These are phyloP conservation scores for Cinnamomum chago DNA, from an alignment of 164 flowering plant species.

Conservation along the genomic window DNA sequence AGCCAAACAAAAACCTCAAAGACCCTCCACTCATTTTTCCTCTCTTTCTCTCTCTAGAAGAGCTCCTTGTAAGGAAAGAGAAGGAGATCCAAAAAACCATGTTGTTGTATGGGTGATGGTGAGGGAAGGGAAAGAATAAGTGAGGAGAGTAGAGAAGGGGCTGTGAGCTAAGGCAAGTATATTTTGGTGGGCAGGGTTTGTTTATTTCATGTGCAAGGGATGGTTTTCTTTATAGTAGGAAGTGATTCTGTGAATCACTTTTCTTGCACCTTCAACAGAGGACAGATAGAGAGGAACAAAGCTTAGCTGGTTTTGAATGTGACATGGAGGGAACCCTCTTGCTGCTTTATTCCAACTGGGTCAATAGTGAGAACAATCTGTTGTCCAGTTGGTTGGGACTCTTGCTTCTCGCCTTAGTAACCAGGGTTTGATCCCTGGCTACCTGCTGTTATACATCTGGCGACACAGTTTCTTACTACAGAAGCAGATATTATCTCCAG, in stretches of 20 bases:
- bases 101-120: conserved; percentile 9
- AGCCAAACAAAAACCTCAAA: conserved; percentile 27
- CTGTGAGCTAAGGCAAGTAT: conserved; percentile 26
- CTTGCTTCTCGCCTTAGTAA: too few relatives aligned
- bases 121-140: conserved; percentile 4
- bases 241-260: conserved; percentile 38
- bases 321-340: conserved; percentile 41
- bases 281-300: conserved; percentile 10
- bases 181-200: conserved; percentile 10
- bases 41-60: conserved; percentile 2
- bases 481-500: too few relatives aligned
- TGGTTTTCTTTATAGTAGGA: conserved; percentile 42
- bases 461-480: too few relatives aligned
- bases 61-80: too few relatives aligned
- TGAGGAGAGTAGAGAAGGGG: background rate
- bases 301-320: conserved; percentile 36
- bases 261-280: conserved; percentile 15
- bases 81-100: background rate
- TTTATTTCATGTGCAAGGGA: conserved; percentile 12
- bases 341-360: conserved; percentile 40
- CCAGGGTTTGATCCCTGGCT: too few relatives aligned
- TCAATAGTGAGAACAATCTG: conserved; percentile 9
- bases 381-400: background rate
- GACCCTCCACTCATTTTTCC: conserved; percentile 10
- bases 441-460: too few relatives aligned